phyloP scores from a whole-genome alignment of 306 rosid genomes.

The Trifolium pratense region DNA sequence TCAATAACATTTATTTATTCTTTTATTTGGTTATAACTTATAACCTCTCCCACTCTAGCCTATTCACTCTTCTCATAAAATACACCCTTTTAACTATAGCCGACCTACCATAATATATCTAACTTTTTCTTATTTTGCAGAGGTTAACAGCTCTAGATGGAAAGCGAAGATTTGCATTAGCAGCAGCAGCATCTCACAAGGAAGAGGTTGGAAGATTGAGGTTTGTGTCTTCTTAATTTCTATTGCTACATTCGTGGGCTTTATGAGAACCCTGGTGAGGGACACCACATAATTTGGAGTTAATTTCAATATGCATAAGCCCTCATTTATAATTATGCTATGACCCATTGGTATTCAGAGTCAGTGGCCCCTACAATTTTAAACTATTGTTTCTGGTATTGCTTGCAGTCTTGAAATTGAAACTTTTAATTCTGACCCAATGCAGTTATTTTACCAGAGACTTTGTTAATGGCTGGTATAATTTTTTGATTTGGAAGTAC shows the following conservation, averaged over 20 bases:
- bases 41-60: constrained; percentile 5
- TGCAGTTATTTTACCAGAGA: not conserved
- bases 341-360: constrained; percentile 15
- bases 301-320: constrained; percentile 18
- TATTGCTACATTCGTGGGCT: constrained; percentile 35
- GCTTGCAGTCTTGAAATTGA: constrained; percentile 23
- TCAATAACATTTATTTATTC: no score
- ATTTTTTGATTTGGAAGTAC: constrained; percentile 3
- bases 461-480: constrained; percentile 21
- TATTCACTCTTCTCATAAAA: constrained; percentile 7
- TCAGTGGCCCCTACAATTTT: constrained; percentile 7
- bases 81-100: not conserved
- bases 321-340: constrained; percentile 9
- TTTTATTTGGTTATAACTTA: not conserved
- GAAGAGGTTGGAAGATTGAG: constrained; percentile 95
- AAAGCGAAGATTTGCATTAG: constrained; percentile 92
- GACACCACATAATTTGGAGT: constrained; percentile 34
- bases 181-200: constrained; percentile 93
- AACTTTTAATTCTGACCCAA: constrained; percentile 15
- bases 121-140: constrained; percentile 46
- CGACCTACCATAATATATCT: constrained; percentile 3
- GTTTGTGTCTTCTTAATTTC: constrained; percentile 49
- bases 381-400: constrained; percentile 17
- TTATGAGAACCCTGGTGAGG: constrained; percentile 33
- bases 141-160: constrained; percentile 97